These are phyloP conservation scores for Thalassiosira mediterranea DNA, from an alignment of 352 stramenopile genomes.

Conservation along the genomic window DNA sequence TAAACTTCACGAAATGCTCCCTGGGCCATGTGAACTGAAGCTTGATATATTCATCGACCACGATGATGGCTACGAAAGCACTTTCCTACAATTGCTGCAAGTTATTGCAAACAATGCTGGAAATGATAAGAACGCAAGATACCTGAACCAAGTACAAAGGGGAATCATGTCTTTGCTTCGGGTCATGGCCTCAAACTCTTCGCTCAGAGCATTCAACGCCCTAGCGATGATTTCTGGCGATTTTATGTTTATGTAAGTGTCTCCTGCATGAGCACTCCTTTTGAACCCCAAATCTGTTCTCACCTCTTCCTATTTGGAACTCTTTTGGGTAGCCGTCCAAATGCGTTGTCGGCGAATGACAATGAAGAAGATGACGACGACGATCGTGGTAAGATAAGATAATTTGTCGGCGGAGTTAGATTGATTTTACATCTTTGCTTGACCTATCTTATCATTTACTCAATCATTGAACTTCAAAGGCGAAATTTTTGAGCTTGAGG, in stretches of 20 bases:
- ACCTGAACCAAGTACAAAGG: conserved; percentile 80
- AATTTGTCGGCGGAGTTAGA: not conserved
- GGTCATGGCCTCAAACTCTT: conserved; percentile 71
- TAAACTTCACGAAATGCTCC: conserved; percentile 74
- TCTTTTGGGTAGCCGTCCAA: conserved; percentile 26
- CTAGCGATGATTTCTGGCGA: conserved; percentile 60
- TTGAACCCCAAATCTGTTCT: conserved; percentile 4
- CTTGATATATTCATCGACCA: conserved; percentile 48
- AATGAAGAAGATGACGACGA: conserved; percentile 21
- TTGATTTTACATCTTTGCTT: not conserved
- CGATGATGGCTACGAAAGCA: conserved; percentile 58
- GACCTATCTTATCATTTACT: no score
- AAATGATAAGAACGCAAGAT: conserved; percentile 58
- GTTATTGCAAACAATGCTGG: conserved; percentile 53
- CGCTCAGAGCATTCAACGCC: conserved; percentile 62
- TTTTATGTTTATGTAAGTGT: conserved; percentile 59
- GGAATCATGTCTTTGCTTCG: conserved; percentile 73
- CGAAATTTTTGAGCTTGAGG: conserved; percentile 59
- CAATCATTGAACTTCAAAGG: conserved; percentile 16
- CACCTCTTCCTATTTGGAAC: not conserved
- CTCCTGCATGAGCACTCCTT: conserved; percentile 4
- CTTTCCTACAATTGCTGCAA: conserved; percentile 71
- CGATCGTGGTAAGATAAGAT: conserved; percentile 25
- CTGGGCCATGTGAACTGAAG: conserved; percentile 37
- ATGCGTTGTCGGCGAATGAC: conserved; percentile 14